Conservation (phyloP, 176 grass and related monocot species). For the Musa schizocarpa region DNA sequence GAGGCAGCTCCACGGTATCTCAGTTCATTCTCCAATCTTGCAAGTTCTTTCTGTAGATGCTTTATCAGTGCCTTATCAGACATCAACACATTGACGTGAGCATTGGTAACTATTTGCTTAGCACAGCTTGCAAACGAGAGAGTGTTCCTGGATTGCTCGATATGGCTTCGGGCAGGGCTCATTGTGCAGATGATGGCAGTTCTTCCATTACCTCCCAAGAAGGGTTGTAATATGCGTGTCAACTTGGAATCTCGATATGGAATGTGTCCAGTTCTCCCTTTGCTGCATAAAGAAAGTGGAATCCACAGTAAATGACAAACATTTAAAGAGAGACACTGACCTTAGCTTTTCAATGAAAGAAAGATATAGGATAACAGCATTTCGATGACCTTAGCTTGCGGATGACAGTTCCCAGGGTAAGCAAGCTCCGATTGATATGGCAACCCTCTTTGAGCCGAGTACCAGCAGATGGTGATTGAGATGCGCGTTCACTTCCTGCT, state of each 20-base stretch:
- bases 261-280: slow-evolving; percentile 74
- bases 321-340: not conserved
- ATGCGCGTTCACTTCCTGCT: slow-evolving; percentile 89
- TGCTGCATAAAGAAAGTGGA: slow-evolving; percentile 29
- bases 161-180: slow-evolving; percentile 69
- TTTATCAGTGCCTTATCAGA: slow-evolving; percentile 82
- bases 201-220: slow-evolving; percentile 82
- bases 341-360: not conserved
- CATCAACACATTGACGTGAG: slow-evolving; percentile 72
- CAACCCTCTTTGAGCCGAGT: slow-evolving; percentile 91
- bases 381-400: slow-evolving; percentile 71
- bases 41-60: slow-evolving; percentile 72
- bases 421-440: slow-evolving; percentile 84
- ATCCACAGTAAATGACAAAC: slow-evolving; percentile 1
- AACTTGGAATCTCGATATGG: slow-evolving; percentile 97
- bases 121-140: slow-evolving; percentile 86
- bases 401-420: slow-evolving; percentile 90
- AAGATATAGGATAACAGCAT: not conserved
- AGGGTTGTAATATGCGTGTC: slow-evolving; percentile 84
- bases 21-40: slow-evolving; percentile 62
- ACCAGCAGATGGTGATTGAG: slow-evolving; percentile 57
- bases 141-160: slow-evolving; percentile 84
- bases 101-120: slow-evolving; percentile 69
- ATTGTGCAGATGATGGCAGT: slow-evolving; percentile 95
- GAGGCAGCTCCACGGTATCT: slow-evolving; percentile 45